These are phyloP conservation scores for Auricularia auricula-judae DNA, from an alignment of 768 basidiomycete genomes.

Conservation along the genomic window DNA sequence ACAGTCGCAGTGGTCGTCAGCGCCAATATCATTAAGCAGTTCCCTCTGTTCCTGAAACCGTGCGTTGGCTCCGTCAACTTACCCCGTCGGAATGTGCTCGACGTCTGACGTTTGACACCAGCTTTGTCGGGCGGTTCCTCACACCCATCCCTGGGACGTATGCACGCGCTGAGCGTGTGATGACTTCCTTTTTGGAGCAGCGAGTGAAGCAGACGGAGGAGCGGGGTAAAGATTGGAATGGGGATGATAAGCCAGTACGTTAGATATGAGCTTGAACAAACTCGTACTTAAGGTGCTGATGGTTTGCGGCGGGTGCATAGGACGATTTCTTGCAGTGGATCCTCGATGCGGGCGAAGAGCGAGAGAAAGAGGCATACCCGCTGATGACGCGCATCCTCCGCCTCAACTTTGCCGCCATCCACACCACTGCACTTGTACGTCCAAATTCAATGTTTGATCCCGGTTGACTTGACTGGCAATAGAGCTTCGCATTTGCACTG, in stretches of 20 bases:
- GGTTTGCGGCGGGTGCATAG: constrained; percentile 12
- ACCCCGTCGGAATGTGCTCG: too few relatives aligned
- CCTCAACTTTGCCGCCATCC: constrained; percentile 2
- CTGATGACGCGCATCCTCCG: constrained; percentile 12
- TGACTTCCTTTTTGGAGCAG: constrained; percentile 23
- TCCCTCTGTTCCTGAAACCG: constrained; percentile 7
- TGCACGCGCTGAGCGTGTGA: constrained; percentile 6
- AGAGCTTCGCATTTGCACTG: constrained; percentile 1
- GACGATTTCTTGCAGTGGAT: constrained; percentile 10
- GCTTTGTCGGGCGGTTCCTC: constrained; percentile 2
- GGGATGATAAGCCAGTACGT: constrained; percentile 23
- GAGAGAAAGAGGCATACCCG: neutral
- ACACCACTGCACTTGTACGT: neutral
- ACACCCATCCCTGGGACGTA: constrained; percentile 5
- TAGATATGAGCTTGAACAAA: neutral
- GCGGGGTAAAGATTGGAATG: constrained; percentile 16
- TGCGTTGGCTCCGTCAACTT: neutral
- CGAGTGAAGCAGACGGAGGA: constrained; percentile 14
- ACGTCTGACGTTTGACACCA: neutral
- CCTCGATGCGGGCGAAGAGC: neutral
- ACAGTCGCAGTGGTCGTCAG: neutral
- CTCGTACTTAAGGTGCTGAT: neutral
- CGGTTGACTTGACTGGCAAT: neutral
- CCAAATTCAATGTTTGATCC: neutral
- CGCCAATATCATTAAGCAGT: neutral